Base-by-base conservation (phyloP, 2,329 filamentous ascomycete genomes). In the Penicillium sp. region DNA sequence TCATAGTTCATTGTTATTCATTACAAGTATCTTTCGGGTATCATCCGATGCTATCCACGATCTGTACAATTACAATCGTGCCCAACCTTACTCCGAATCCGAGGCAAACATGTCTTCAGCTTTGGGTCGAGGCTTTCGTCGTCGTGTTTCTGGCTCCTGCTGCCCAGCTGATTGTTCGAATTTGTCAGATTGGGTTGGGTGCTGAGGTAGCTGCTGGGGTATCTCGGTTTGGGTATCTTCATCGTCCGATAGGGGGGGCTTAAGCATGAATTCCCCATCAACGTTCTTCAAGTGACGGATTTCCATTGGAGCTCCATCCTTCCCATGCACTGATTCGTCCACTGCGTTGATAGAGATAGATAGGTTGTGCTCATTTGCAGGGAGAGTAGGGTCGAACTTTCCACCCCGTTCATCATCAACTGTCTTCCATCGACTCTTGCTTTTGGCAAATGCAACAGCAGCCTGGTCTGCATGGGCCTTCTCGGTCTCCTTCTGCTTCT, bases 41-140 rank as follows among this genome's bases (percentile, higher is more conserved):
- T 54, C 29, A 9, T 47, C 17, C 25, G 9, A 35, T 50, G 27
- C n/a, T 42, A 48, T 48, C 43, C 49, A 42, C 48, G 51, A 37
- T 54, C 38, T 23, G 47, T 63, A 57, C 61, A 57, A 62, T 61
- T 65, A 50, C 50, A 55, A 40, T 61, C 27, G 50, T 62, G 41
- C 51, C 50, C 31, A 38, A 42, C 21, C 46, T 74, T 56, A 78
- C 50, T 82, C 79, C 1, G 79, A 82, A 64, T 89, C 89, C 5
- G 88, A 89, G 12, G 89, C 90, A 83, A 94, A 95, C 90, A 94
- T 93, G 70, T 94, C 90, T 65, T 89, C 89, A 5, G 90, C 90
- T 65, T 86, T 86, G 74, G 90, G 88, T 61, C 89, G 83, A 69
- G 84, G 88, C 66, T 84, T 75, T 80, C 62, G 79, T 69, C 57